phyloP scores from a whole-genome alignment of 2,329 filamentous ascomycete genomes.

The Fonsecaea multimorphosa region DNA sequence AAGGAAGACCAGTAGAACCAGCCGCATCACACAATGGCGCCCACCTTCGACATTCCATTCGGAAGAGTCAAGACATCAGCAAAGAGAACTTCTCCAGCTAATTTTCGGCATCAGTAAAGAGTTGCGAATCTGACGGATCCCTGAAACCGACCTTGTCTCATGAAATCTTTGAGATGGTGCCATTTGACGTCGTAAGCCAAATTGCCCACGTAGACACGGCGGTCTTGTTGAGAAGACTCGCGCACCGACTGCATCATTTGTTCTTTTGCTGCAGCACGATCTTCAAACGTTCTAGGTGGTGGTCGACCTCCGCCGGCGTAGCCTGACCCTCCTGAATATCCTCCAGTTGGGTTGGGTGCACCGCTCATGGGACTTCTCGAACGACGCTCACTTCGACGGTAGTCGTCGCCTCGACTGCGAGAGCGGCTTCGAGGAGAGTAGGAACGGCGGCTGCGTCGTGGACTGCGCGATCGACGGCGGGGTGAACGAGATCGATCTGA shows the following conservation, averaged over 20 bases:
- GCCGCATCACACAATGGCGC: conserved; percentile 88
- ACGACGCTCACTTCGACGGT: conserved; percentile 74
- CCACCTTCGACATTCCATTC: conserved; percentile 99
- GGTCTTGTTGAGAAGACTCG: conserved; percentile 96
- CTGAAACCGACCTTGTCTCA: conserved; percentile 81
- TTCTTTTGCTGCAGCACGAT: conserved; percentile 81
- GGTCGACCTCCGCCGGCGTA: conserved; percentile 64
- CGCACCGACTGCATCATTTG: conserved; percentile 95
- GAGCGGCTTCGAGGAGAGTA: conserved; percentile 81
- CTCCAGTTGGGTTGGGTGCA: conserved; percentile 69
- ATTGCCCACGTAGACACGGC: conserved; percentile 98
- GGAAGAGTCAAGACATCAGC: conserved; percentile 99
- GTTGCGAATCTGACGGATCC: conserved; percentile 9
- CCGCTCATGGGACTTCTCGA: conserved; percentile 86
- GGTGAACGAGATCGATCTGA: conserved; percentile 74
- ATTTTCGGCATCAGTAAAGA: conserved; percentile 45
- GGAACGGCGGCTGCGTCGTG: conserved; percentile 74
- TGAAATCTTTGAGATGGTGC: conserved; percentile 99
- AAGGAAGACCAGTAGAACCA: conserved; percentile 74
- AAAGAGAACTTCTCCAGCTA: conserved; percentile 99
- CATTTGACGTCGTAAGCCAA: conserved; percentile 99
- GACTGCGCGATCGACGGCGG: conserved; percentile 79
- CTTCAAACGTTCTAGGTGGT: conserved; percentile 77
- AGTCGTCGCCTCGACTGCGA: conserved; percentile 74
- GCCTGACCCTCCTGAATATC: conserved; percentile 63